Conservation (phyloP, 306 rosid genomes). For the Quercus variabilis region DNA sequence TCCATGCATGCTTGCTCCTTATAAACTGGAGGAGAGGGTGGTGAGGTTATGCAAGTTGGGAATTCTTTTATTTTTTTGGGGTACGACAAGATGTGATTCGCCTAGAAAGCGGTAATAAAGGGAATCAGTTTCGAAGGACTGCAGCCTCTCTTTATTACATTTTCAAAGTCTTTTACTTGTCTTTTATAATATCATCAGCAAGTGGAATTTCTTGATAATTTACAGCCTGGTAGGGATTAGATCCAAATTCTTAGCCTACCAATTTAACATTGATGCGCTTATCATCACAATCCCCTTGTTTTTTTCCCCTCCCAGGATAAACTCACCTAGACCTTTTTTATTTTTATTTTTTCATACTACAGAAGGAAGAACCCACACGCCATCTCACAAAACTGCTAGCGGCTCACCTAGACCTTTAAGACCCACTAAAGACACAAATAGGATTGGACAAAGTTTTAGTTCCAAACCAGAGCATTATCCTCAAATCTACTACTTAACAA, state of each 20-base stretch:
- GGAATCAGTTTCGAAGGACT: background rate
- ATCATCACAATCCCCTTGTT: background rate
- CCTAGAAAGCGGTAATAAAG: constrained; percentile 8
- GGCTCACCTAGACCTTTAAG: constrained; percentile 1
- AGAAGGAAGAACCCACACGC: too few species aligned
- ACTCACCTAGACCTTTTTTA: background rate
- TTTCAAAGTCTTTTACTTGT: constrained; percentile 14
- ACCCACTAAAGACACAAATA: constrained; percentile 16
- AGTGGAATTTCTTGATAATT: constrained; percentile 33
- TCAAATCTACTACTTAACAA: too few species aligned
- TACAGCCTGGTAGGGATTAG: constrained; percentile 59
- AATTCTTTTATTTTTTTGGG: constrained; percentile 20
- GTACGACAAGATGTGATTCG: constrained; percentile 47
- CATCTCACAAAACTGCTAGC: too few species aligned
- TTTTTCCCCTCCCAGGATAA: background rate
- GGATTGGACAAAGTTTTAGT: background rate
- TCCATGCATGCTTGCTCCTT: constrained; percentile 32
- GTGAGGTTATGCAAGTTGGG: constrained; percentile 48
- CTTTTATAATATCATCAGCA: constrained; percentile 21
- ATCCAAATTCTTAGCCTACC: constrained; percentile 43
- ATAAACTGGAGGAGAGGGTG: constrained; percentile 37
- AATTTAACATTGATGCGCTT: constrained; percentile 35
- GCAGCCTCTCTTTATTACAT: background rate
- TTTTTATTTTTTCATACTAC: too few species aligned
- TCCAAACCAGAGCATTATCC: too few species aligned